Evolutionary conservation across 441 rosid genomes (phyloP).

Genomic region (Adansonia rubrostipa): DNA sequence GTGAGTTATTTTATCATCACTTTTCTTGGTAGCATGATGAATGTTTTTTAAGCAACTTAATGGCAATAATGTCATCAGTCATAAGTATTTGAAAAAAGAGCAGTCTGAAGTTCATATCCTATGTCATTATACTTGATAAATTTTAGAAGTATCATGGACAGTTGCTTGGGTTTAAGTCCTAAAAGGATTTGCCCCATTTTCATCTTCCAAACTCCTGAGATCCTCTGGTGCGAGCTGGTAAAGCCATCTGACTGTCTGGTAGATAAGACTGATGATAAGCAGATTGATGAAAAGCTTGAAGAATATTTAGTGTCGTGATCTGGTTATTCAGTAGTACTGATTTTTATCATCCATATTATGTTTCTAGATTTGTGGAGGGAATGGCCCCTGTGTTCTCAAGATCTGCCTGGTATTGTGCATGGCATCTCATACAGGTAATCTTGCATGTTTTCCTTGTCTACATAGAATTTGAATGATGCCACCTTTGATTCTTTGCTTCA

Average conservation of each 20-base stretch:
- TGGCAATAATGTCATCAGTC: not conserved
- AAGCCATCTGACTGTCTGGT: not conserved
- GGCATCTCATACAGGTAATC: constrained; percentile 98
- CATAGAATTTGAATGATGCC: not conserved
- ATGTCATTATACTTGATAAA: not conserved
- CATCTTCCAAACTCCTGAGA: not conserved
- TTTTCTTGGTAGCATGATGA: not conserved
- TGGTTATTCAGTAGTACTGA: not conserved
- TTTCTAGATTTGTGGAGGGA: constrained; percentile 84
- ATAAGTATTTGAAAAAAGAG: not conserved
- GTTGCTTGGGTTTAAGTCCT: not conserved
- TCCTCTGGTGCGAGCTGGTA: not conserved
- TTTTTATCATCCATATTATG: constrained; percentile 18
- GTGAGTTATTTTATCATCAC: constrained; percentile 43
- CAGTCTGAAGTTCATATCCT: not conserved
- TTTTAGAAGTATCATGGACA: not conserved
- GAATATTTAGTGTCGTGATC: constrained; percentile 7
- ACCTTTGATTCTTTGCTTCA: not conserved
- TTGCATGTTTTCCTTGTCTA: constrained; percentile 1
- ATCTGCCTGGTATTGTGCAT: constrained; percentile 96
- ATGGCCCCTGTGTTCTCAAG: constrained; percentile 99
- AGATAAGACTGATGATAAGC: not conserved
- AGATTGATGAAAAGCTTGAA: constrained; percentile 1
- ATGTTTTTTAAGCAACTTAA: not conserved
- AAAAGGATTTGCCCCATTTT: not conserved